Conservation (phyloP, 1,139 yeast genomes). For the Sugiyamaella grinbergsii region DNA sequence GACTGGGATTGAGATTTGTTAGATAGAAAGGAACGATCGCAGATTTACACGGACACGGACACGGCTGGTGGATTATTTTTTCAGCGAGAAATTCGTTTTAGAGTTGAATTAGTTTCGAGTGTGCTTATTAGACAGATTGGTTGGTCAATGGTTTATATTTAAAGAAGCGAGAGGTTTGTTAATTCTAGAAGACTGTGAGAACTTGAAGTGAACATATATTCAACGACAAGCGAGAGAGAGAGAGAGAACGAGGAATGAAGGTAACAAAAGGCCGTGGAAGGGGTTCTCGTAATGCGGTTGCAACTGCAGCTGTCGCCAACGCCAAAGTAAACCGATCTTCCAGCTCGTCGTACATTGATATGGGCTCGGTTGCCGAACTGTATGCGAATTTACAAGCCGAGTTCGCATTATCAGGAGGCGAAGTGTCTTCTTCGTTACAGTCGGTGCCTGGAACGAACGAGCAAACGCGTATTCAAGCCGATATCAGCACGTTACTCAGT, state of each 20-base stretch:
- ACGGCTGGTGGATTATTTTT: too few relatives aligned
- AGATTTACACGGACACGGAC: too few relatives aligned
- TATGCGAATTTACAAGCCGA: conserved; percentile 19
- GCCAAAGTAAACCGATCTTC: conserved; percentile 8
- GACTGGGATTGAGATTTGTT: not conserved
- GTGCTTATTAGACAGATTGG: too few relatives aligned
- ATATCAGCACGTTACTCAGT: conserved; percentile 14
- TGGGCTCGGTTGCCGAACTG: conserved; percentile 12
- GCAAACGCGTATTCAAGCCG: conserved; percentile 21
- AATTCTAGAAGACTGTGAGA: too few relatives aligned
- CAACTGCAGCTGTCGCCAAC: conserved; percentile 10
- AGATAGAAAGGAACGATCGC: not conserved
- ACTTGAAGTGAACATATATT: not conserved
- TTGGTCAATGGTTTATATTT: too few relatives aligned
- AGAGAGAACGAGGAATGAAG: conserved; percentile 5
- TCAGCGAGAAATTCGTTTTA: too few relatives aligned
- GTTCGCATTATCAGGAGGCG: conserved; percentile 17
- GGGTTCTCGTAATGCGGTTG: conserved; percentile 13
- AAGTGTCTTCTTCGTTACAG: conserved; percentile 17
- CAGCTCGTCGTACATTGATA: conserved; percentile 11
- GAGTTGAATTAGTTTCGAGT: too few relatives aligned
- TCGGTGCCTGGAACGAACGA: conserved; percentile 19
- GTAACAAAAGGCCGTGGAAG: conserved; percentile 17
- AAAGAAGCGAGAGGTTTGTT: too few relatives aligned
- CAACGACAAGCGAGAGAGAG: not conserved